Evolutionary conservation across 768 basidiomycete species (phyloP).

Genomic region (Termitomyces sp.): DNA sequence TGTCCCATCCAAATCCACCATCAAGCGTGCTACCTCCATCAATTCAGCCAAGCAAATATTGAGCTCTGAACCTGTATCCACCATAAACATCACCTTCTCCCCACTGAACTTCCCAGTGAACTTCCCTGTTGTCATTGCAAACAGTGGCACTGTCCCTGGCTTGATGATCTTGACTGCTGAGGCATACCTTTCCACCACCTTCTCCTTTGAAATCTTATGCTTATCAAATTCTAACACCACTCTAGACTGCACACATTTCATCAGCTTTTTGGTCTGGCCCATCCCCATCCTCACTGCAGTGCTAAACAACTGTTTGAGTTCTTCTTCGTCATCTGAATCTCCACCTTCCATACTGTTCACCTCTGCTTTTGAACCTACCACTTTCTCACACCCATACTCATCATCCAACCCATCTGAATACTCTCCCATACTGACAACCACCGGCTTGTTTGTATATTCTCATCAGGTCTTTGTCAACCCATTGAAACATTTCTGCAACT

Average conservation of each 20-base stretch:
- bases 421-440: background rate
- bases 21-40: background rate
- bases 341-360: background rate
- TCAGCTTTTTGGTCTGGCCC: background rate
- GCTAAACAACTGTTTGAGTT: conserved; percentile 3
- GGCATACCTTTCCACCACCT: conserved; percentile 11
- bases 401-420: background rate
- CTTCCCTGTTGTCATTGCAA: conserved; percentile 14
- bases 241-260: background rate
- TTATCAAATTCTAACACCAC: background rate
- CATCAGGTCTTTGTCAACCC: conserved; percentile 3
- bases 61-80: conserved; percentile 10
- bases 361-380: background rate
- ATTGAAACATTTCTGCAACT: conserved; percentile 7
- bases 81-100: background rate
- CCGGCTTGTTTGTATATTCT: conserved; percentile 6
- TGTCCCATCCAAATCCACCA: conserved; percentile 17
- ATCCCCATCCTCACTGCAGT: conserved; percentile 3
- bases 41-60: conserved; percentile 4
- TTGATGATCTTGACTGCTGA: conserved; percentile 9
- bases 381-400: background rate
- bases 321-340: background rate
- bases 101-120: conserved; percentile 5
- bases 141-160: conserved; percentile 3
- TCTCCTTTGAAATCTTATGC: background rate